phyloP scores from a whole-genome alignment of 768 basidiomycete species.

The Gloeopeniophorella convolvens region DNA sequence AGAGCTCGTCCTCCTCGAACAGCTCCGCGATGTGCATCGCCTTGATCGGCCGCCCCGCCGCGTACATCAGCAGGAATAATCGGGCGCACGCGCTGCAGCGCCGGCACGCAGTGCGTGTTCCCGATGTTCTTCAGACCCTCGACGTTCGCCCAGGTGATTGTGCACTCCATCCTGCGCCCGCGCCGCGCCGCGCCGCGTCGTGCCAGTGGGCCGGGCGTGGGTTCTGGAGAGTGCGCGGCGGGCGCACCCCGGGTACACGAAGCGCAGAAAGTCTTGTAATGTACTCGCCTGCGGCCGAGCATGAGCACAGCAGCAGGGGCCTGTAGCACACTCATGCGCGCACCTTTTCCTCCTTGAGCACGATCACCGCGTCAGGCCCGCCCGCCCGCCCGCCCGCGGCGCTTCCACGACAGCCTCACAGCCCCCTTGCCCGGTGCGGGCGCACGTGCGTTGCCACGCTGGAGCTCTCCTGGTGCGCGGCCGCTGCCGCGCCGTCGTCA shows the following conservation, averaged over 20 bases:
- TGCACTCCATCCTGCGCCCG: slow-evolving; percentile 74
- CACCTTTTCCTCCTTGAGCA: slow-evolving; percentile 85
- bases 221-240: neutral
- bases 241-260: slow-evolving; percentile 85
- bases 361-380: slow-evolving; percentile 76
- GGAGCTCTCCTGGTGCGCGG: slow-evolving; percentile 40
- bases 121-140: slow-evolving; percentile 88
- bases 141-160: slow-evolving; percentile 93
- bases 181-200: slow-evolving; percentile 12
- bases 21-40: slow-evolving; percentile 89
- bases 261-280: slow-evolving; percentile 92
- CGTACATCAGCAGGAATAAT: slow-evolving; percentile 87
- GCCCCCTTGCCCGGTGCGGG: slow-evolving; percentile 15
- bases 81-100: slow-evolving; percentile 75
- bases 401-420: slow-evolving; percentile 12
- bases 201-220: neutral
- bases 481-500: too few species aligned
- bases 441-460: slow-evolving; percentile 28
- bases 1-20: slow-evolving; percentile 85
- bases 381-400: slow-evolving; percentile 6
- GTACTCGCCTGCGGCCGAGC: slow-evolving; percentile 50
- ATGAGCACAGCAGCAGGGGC: neutral
- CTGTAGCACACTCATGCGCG: slow-evolving; percentile 19
- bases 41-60: slow-evolving; percentile 88
- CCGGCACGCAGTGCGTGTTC: slow-evolving; percentile 78